Conservation (phyloP, 2,329 filamentous ascomycete genomes). For the Cladosporium sp. region DNA sequence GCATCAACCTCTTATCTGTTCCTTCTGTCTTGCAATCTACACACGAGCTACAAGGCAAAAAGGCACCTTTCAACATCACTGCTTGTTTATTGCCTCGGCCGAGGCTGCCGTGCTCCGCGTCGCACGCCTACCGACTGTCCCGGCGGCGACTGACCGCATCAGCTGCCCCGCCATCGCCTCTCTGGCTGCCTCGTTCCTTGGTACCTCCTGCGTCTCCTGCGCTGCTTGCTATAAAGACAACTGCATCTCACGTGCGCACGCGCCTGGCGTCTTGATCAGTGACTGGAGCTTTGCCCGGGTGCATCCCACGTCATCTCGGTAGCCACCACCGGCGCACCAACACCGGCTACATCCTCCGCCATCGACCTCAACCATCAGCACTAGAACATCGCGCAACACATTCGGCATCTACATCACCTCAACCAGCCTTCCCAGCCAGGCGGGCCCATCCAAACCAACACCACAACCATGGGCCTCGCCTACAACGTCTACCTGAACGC, state of each 20-base stretch:
- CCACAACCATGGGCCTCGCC: conserved; percentile 28
- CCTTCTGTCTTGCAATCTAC: no score
- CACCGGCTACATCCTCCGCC: background rate
- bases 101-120: background rate
- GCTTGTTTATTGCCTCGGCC: no score
- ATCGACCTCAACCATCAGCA: background rate
- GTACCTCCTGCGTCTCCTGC: background rate
- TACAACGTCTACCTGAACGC: conserved; percentile 57
- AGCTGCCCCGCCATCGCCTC: background rate
- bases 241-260: no score
- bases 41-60: no score
- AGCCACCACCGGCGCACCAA: background rate
- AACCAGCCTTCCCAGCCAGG: background rate
- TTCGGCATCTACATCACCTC: background rate
- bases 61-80: no score
- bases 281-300: no score
- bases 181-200: background rate
- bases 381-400: background rate
- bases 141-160: background rate
- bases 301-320: no score
- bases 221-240: no score
- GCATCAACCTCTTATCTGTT: no score
- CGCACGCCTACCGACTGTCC: no score
- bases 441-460: background rate
- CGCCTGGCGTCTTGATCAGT: no score